Evolutionary conservation across 2,329 filamentous ascomycete genomes (phyloP).

Genomic region (Aspergillus calidoustus): DNA sequence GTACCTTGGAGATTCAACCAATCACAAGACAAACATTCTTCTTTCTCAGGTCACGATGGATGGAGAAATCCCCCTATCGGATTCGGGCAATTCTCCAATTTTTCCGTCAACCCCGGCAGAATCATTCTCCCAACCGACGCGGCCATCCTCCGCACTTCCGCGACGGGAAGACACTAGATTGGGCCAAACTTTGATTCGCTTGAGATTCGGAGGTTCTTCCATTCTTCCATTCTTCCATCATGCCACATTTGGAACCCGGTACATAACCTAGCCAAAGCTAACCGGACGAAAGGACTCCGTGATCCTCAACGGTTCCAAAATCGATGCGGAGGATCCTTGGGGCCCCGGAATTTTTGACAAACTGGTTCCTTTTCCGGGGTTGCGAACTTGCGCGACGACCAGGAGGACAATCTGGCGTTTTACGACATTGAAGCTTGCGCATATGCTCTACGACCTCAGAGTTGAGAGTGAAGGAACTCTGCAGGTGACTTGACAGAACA

Average conservation of each 20-base stretch:
- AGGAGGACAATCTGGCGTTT: background rate
- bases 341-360: background rate
- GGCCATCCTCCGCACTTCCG: background rate
- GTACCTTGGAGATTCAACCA: background rate
- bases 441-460: background rate
- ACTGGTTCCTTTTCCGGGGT: background rate
- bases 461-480: background rate
- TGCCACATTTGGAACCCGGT: background rate
- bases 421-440: background rate
- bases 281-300: slow-evolving; percentile 12
- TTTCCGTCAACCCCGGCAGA: background rate
- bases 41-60: too few species aligned
- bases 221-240: background rate
- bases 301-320: background rate
- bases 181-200: background rate
- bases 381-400: background rate
- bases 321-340: slow-evolving; percentile 6
- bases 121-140: background rate
- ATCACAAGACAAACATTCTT: background rate
- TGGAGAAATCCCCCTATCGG: background rate
- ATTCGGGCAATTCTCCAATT: background rate
- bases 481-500: background rate
- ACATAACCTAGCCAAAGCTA: background rate
- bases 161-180: background rate
- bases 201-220: background rate